phyloP scores from a whole-genome alignment of 805 yeast genomes.

The Alloascoidea africana region DNA sequence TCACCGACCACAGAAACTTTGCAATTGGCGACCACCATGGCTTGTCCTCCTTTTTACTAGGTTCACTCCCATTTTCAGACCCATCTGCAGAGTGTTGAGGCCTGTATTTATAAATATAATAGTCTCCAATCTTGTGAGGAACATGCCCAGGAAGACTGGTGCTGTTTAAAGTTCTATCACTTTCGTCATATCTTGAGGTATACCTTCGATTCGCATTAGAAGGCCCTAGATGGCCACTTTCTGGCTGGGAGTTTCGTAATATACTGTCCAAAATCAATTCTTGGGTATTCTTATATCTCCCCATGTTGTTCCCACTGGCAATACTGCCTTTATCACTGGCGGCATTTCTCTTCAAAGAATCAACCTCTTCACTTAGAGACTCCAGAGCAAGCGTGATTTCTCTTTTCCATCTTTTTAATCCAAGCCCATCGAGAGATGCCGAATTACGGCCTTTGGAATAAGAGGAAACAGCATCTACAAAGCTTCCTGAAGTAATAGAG shows the following conservation, averaged over 20 bases:
- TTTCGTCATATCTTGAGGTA: background rate
- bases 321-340: too few species aligned
- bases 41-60: background rate
- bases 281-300: background rate
- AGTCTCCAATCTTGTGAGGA: background rate
- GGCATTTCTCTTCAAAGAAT: background rate
- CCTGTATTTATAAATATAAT: background rate
- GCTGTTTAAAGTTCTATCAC: constrained; percentile 1
- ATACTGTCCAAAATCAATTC: background rate
- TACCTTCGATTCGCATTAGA: background rate
- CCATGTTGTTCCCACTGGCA: constrained; percentile 1
- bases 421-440: background rate
- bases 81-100: too few species aligned
- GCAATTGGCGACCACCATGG: background rate
- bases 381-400: constrained; percentile 1
- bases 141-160: background rate
- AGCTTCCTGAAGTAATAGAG: background rate
- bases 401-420: background rate
- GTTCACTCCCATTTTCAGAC: background rate
- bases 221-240: background rate
- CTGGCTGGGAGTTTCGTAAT: background rate
- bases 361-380: background rate
- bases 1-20: background rate
- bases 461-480: too few species aligned
- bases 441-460: too few species aligned